Base-by-base conservation (phyloP, 1,284 basidiomycete species). In the Austroboletus rostrupii region DNA sequence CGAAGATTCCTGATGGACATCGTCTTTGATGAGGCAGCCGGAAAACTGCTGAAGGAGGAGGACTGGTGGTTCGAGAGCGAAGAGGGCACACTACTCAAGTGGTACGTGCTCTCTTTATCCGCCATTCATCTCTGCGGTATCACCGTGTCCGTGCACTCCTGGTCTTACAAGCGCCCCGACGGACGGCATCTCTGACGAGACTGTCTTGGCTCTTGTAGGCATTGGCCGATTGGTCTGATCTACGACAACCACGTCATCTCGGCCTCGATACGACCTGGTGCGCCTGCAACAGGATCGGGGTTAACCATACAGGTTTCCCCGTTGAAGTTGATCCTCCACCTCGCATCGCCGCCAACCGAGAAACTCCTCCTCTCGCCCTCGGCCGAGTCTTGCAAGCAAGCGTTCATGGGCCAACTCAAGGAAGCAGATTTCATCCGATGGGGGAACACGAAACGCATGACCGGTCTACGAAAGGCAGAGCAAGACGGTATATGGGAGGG, bases 401-500 rank as follows among this genome's bases (percentile, higher is more conserved):
- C 88, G 3, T 97, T 92, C 66, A 92, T 97, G 85, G 90, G 90
- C 8, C 90, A 95, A 65, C 71, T 96, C 43, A 97, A 97, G 63
- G 94, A 97, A 68, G 92, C 92, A 1, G 94, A 97, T 66, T 96
- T 95, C 65, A 84, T 96, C 47, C 77, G 94, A 47, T 97, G 92
- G 92, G 91, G 95, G 2, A 96, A 87, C 70, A 94, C 91, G 17
- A 90, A 92, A 65, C 80, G 92, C 29, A 92, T 97, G 71, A 96
- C 92, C 1, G 83, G 88, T 16, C 74, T 97, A 40, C 73, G 92
- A 49, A 90, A 92, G 66, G 82, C 80, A 28, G 94, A 97, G 65
- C 88, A 97, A 65, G 94, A 97, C 66, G 90, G 87, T 0, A 81
- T 96, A 48, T 97, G 94, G 94, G 91, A 96, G 59, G 93, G 92